These are phyloP conservation scores for Boehmeria nivea DNA, from an alignment of 306 rosid genomes.

Conservation along the genomic window DNA sequence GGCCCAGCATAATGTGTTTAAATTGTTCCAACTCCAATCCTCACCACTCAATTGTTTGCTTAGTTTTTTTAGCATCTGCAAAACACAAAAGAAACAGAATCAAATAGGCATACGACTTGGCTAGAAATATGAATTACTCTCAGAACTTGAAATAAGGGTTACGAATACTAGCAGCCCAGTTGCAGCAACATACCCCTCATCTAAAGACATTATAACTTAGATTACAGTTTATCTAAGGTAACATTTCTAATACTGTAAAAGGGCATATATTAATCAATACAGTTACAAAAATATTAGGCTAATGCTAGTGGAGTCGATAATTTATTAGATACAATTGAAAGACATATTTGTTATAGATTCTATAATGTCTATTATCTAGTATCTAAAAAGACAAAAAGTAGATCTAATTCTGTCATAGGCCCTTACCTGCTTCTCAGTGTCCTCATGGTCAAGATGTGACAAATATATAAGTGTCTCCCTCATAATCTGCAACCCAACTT, in stretches of 20 bases:
- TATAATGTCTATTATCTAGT: neutral
- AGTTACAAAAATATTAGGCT: too few species aligned
- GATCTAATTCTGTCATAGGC: neutral
- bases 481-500: conserved; percentile 68
- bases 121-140: neutral
- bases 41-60: conserved; percentile 93
- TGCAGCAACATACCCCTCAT: too few species aligned
- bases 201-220: too few species aligned
- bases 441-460: conserved; percentile 97
- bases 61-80: conserved; percentile 89
- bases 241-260: too few species aligned
- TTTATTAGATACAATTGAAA: too few species aligned
- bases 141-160: neutral
- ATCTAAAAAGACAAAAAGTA: neutral
- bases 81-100: neutral
- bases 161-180: too few species aligned
- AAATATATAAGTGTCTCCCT: conserved; percentile 94
- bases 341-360: too few species aligned
- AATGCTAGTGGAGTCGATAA: too few species aligned
- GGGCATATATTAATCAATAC: too few species aligned
- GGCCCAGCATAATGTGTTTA: conserved; percentile 98
- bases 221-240: too few species aligned
- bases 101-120: neutral
- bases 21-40: conserved; percentile 99
- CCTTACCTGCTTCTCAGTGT: conserved; percentile 89